These are phyloP conservation scores for Cryptococcus wingfieldii DNA, from an alignment of 1,284 basidiomycete species.

Conservation along the genomic window DNA sequence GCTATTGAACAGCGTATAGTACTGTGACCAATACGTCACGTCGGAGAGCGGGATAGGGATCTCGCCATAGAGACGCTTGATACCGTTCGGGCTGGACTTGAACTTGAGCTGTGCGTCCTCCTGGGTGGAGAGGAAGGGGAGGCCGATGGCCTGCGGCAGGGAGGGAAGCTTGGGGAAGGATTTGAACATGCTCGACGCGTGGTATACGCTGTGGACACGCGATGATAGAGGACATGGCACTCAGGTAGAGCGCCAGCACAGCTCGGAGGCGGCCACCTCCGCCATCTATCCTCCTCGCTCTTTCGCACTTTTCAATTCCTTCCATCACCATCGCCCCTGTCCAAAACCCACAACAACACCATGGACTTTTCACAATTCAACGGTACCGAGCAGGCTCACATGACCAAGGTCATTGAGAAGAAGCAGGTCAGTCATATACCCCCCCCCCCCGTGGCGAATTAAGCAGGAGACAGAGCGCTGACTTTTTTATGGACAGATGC, in stretches of 20 bases:
- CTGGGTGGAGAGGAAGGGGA: slow-evolving; percentile 51
- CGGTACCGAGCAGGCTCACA: slow-evolving; percentile 79
- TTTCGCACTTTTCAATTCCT: background rate
- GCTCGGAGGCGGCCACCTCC: background rate
- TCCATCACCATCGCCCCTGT: background rate
- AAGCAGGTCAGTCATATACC: slow-evolving; percentile 65
- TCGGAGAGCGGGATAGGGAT: slow-evolving; percentile 71
- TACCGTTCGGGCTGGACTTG: slow-evolving; percentile 70
- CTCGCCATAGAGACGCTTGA: slow-evolving; percentile 65
- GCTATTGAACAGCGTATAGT: slow-evolving; percentile 75
- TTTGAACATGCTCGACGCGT: slow-evolving; percentile 25
- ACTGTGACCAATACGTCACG: slow-evolving; percentile 76
- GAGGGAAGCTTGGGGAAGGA: slow-evolving; percentile 44
- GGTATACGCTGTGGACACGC: background rate
- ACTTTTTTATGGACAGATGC: slow-evolving; percentile 66
- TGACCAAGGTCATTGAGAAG: slow-evolving; percentile 82
- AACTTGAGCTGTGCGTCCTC: slow-evolving; percentile 86
- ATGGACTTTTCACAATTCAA: slow-evolving; percentile 88
- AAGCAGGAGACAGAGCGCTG: background rate
- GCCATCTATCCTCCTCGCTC: background rate
- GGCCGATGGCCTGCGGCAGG: slow-evolving; percentile 46
- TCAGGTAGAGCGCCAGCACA: background rate
- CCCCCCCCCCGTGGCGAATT: background rate
- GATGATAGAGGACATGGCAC: background rate
- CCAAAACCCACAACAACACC: slow-evolving; percentile 3